Percentiles rank a stretch among this genome's conserved stretches.
Conservation (phyloP, 768 basidiomycete genomes). For the Mycena belliarum region DNA sequence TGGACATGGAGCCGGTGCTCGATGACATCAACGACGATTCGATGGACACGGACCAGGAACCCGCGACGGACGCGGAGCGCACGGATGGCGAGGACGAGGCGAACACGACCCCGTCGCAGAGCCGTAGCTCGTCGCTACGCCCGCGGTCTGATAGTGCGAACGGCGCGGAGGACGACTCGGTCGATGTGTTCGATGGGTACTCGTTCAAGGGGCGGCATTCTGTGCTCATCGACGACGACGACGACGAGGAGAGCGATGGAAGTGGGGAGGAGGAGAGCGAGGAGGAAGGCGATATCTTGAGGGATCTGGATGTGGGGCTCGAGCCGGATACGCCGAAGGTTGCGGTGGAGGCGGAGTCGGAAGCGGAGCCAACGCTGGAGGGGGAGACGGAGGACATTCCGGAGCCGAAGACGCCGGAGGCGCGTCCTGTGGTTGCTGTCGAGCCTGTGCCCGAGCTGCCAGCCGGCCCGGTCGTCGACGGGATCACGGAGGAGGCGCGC, state of each 20-base stretch:
- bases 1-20: slow-evolving; percentile 92
- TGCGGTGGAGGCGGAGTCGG: slow-evolving; percentile 34
- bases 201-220: slow-evolving; percentile 89
- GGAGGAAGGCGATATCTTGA: neutral
- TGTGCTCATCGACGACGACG: slow-evolving; percentile 42
- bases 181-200: slow-evolving; percentile 92
- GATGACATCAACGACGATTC: slow-evolving; percentile 71
- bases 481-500: slow-evolving; percentile 23
- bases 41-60: slow-evolving; percentile 70
- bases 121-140: slow-evolving; percentile 72
- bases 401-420: slow-evolving; percentile 80
- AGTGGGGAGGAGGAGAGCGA: neutral
- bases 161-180: slow-evolving; percentile 45
- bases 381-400: slow-evolving; percentile 33
- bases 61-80: slow-evolving; percentile 71
- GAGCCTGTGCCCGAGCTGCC: slow-evolving; percentile 25
- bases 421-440: slow-evolving; percentile 42
- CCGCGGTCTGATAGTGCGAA: slow-evolving; percentile 23
- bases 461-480: slow-evolving; percentile 6
- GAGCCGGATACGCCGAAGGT: slow-evolving; percentile 71
- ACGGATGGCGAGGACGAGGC: slow-evolving; percentile 78
- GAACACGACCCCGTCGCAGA: slow-evolving; percentile 78
- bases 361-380: slow-evolving; percentile 28
- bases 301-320: slow-evolving; percentile 37
- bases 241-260: slow-evolving; percentile 1